Conservation (phyloP, 1,139 yeast genomes). For the Cylindricascospora bacillispora region DNA sequence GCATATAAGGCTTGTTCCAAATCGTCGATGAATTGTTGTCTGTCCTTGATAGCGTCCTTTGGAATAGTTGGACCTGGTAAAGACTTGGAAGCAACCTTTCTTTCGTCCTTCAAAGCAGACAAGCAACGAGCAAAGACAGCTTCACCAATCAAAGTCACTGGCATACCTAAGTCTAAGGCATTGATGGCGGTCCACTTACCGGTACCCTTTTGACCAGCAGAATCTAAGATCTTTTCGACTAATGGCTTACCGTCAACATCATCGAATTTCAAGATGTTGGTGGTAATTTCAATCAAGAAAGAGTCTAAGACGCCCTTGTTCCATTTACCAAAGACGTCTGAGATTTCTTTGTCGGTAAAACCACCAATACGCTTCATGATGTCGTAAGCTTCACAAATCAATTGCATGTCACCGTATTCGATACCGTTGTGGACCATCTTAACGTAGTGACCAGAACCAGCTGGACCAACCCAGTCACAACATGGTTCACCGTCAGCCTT, state of each 20-base stretch:
- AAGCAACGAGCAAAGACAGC: conserved; percentile 96
- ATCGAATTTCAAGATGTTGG: conserved; percentile 82
- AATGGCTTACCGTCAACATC: conserved; percentile 83
- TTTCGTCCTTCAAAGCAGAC: conserved; percentile 84
- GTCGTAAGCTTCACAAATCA: conserved; percentile 96
- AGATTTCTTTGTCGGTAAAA: conserved; percentile 81
- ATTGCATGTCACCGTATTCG: conserved; percentile 99
- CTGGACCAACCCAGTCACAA: conserved; percentile 99
- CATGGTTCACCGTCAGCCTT: conserved; percentile 98
- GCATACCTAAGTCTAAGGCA: conserved; percentile 96
- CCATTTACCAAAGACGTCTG: conserved; percentile 87
- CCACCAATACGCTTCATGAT: conserved; percentile 90
- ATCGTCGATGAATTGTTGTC: conserved; percentile 74
- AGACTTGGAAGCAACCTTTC: conserved; percentile 69
- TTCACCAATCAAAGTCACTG: conserved; percentile 96
- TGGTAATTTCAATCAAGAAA: conserved; percentile 91
- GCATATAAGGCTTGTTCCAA: conserved; percentile 98
- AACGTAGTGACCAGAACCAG: conserved; percentile 98
- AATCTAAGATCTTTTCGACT: conserved; percentile 90
- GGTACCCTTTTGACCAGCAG: conserved; percentile 99
- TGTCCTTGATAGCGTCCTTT: conserved; percentile 54
- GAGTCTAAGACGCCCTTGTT: conserved; percentile 97
- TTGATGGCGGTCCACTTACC: conserved; percentile 99
- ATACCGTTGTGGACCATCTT: conserved; percentile 99
- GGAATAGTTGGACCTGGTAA: conserved; percentile 67